Evolutionary conservation across 768 basidiomycete species (phyloP), one percentile per base, ranked within the genome.

Genomic region (Russula ochroleuca): DNA sequence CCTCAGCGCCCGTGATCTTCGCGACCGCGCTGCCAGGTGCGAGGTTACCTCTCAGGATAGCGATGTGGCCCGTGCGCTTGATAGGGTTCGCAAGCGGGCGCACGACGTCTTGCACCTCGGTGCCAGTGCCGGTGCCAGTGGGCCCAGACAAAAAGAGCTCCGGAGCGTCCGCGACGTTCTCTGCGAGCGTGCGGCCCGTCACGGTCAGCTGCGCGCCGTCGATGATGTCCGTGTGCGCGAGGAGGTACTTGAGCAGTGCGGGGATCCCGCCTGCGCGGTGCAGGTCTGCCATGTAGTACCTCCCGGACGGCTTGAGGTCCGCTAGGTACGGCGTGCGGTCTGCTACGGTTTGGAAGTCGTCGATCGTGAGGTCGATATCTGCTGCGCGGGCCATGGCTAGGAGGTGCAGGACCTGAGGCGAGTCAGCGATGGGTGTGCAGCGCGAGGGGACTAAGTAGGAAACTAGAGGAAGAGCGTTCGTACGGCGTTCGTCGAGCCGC

Each of bases 1-100:
- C 94, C 75, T 97, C 94, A 75, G 95, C 94, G 15, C 94, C 94
- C 7, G 94, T 96, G 66, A 97, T 78, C 75, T 98, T 98, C 17
- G 93, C 92, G 21, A 98, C 94, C 33, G 92, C 88, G 1, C 87
- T 86, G 54, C 82, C 90, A 0, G 94, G 94, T 3, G 90, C 87
- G 48, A 98, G 78, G 74, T 90, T 94, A n/a, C 94, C 94, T 57
- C 86, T 82, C 65, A 98, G 75, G 69, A 98, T 93, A 14, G 86
- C 86, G 69, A 97, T 75, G 75, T 96, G 94, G 1, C 94, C 94
- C 3, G 87, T 93, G 25, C 78, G 71, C 73, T 97, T 96, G 76
- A 97, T 88, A 11, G 94, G 92, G 70, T 92, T 81, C 31, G 81
- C 80, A 49, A 94, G 74, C 47, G 77, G 82, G 65, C 81, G 79